Base-by-base conservation (phyloP, 1,284 basidiomycete species). In the Puccinia coronata region DNA sequence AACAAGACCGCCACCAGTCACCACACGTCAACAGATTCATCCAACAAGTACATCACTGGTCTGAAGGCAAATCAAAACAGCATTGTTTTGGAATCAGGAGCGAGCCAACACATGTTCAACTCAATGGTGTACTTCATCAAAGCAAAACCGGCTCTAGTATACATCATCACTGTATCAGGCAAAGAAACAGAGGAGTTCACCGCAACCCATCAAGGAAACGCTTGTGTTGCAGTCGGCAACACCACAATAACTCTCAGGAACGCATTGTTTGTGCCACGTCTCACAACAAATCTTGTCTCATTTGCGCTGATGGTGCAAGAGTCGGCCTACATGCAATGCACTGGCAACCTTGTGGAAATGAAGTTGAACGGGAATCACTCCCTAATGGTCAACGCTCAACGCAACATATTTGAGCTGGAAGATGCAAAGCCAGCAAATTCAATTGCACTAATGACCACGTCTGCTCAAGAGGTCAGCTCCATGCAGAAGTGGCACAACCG, bases 41-140 rank as follows among this genome's bases (percentile, higher is more conserved):
- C 43, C 43, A 8, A 43, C 43, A n/a, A n/a, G n/a, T 16, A 43
- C 16, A 16, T 43, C 16, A 43, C 43, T 6, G 43, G 16, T 16
- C 6, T 8, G 6, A 16, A 43, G 16, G 43, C 16, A 16, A 43
- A 43, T 43, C 6, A 16, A 6, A 43, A 43, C 43, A 8, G 8
- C 16, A 11, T 47, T 3, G 31, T 72, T 31, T 14, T 72, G 1
- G 70, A 72, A 18, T 72, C 34, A 6, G 70, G 70, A 9, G 70
- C 70, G 2, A 72, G 47, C 20, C 43, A 72, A 41, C 70, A 72
- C 25, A 72, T 72, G 41, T 53, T 72, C 51, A 72, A 72, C 20
- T 51, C 43, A 18, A 4, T 53, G 6, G 2, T 1, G 2, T 53
- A 28, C 47, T 72, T 72, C 65, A 23, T 5, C 4, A n/a, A 5